phyloP scores from a whole-genome alignment of 345 rosid species.

The rapeseed (Brassica napus) region DNA sequence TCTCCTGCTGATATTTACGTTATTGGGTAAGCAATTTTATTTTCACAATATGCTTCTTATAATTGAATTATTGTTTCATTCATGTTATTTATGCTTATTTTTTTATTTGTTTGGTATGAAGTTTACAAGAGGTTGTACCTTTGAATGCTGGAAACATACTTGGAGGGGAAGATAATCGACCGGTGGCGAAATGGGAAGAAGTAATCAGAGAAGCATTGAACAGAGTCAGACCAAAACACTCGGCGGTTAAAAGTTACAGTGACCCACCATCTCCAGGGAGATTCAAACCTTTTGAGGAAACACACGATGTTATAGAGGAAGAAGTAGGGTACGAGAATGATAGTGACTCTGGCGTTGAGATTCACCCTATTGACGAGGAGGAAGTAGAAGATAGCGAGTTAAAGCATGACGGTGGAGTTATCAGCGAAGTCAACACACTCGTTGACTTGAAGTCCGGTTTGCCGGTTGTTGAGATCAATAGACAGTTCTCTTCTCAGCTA shows the following conservation, averaged over 20 bases:
- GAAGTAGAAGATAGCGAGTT: conserved; percentile 28
- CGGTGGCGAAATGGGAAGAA: conserved; percentile 83
- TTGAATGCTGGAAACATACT: conserved; percentile 91
- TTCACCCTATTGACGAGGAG: conserved; percentile 77
- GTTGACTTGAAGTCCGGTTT: conserved; percentile 23
- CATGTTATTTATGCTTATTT: neutral
- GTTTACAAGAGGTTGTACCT: conserved; percentile 94
- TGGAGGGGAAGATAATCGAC: conserved; percentile 87
- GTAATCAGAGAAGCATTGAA: conserved; percentile 72
- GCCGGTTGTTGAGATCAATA: conserved; percentile 42
- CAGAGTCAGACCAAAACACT: conserved; percentile 51
- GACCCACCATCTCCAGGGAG: conserved; percentile 95
- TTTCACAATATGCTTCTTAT: neutral
- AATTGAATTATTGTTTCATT: neutral
- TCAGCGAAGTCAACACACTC: conserved; percentile 26
- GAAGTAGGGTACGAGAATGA: conserved; percentile 70
- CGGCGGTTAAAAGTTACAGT: conserved; percentile 70
- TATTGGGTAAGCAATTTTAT: conserved; percentile 56
- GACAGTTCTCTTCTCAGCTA: conserved; percentile 60
- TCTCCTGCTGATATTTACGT: conserved; percentile 90
- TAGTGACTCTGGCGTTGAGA: conserved; percentile 76
- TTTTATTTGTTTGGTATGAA: conserved; percentile 25
- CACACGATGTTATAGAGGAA: conserved; percentile 71
- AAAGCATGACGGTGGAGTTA: conserved; percentile 39
- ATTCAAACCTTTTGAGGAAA: conserved; percentile 67